Evolutionary conservation across 495 filamentous ascomycete species (phyloP).

Genomic region (Podospora pseudoanserina): DNA sequence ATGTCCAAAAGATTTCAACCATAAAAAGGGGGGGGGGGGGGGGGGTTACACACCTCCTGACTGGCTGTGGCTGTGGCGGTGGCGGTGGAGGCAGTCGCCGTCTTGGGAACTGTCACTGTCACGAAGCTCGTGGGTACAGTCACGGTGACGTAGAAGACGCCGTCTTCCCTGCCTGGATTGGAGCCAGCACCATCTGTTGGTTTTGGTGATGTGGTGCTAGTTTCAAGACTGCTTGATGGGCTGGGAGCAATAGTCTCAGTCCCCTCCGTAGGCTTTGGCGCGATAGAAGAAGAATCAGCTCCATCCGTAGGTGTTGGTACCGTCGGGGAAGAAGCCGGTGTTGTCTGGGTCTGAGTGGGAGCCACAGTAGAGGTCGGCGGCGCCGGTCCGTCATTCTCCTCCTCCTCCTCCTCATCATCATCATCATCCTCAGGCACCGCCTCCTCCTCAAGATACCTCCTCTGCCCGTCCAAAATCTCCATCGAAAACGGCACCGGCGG

Average conservation of each 20-base stretch:
- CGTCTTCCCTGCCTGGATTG: background rate
- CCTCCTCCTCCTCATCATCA: background rate
- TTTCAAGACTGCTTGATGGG: background rate
- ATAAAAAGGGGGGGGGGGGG: background rate
- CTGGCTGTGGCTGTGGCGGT: slow-evolving; percentile 1
- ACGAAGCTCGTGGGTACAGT: background rate
- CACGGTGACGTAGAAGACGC: slow-evolving; percentile 3
- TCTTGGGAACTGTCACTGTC: background rate
- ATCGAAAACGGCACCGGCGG: slow-evolving; percentile 10
- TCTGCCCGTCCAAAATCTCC: slow-evolving; percentile 8
- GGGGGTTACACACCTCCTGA: background rate
- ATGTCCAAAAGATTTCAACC: background rate
- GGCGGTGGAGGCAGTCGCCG: background rate
- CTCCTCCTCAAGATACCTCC: background rate
- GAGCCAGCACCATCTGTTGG: background rate
- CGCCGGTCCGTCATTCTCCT: background rate
- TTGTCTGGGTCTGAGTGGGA: background rate
- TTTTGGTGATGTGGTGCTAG: background rate
- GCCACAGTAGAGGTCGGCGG: background rate
- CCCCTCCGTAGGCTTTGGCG: background rate
- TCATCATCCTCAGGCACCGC: background rate
- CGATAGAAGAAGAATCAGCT: background rate
- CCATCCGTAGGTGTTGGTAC: background rate
- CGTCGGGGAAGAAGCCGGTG: background rate
- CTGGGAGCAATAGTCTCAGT: background rate